Percentiles rank a stretch among this genome's conserved stretches.
Conservation (phyloP, 164 flowering plant genomes). For the Saururus chinensis region DNA sequence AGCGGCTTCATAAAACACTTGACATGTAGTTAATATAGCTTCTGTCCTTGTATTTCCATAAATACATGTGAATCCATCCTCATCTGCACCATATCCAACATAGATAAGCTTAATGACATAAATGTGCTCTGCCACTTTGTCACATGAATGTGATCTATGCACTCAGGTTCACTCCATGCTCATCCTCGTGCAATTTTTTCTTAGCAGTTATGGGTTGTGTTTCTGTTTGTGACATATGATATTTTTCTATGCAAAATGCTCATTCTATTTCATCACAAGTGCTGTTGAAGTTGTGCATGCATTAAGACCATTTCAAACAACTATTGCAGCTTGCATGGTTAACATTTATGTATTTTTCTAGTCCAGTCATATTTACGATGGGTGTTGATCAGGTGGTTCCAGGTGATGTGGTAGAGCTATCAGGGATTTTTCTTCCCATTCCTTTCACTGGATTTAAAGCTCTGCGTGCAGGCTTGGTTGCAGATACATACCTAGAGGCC, state of each 20-base stretch:
- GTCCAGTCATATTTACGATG: background rate
- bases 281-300: background rate
- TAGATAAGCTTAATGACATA: too few species aligned
- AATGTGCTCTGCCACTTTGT: too few species aligned
- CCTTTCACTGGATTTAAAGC: conserved; percentile 97
- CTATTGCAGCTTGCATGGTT: background rate
- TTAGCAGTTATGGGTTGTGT: background rate
- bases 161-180: too few species aligned
- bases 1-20: background rate
- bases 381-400: conserved; percentile 66
- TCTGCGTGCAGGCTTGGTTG: conserved; percentile 97
- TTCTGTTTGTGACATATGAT: background rate
- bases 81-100: too few species aligned
- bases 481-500: conserved; percentile 95
- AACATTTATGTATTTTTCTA: background rate
- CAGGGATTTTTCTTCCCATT: conserved; percentile 96
- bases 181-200: too few species aligned
- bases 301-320: background rate
- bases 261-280: background rate
- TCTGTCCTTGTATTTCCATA: too few species aligned
- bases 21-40: too few species aligned
- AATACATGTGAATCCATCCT: too few species aligned
- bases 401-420: conserved; percentile 91
- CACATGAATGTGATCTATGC: too few species aligned
- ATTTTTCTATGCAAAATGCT: background rate